These are phyloP conservation scores for Xylaria longipes DNA, from an alignment of 495 filamentous ascomycete genomes.

Conservation along the genomic window DNA sequence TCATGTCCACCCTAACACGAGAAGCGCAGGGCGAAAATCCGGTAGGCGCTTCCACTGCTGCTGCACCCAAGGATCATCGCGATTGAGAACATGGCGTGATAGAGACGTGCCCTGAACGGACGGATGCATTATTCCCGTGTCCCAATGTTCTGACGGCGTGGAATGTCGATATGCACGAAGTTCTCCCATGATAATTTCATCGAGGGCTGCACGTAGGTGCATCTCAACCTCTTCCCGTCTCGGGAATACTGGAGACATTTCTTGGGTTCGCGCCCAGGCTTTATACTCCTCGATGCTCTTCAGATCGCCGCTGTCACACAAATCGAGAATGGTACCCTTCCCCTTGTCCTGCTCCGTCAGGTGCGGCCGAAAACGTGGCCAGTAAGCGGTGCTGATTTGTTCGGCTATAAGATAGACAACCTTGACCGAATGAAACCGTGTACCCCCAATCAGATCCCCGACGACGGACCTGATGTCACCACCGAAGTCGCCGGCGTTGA, in stretches of 20 bases:
- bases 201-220: slow-evolving; percentile 31
- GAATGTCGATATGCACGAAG: slow-evolving; percentile 19
- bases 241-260: slow-evolving; percentile 40
- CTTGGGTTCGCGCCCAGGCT: slow-evolving; percentile 38
- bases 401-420: slow-evolving; percentile 38
- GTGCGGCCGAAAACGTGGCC: slow-evolving; percentile 37
- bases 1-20: slow-evolving; percentile 31
- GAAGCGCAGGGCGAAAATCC: slow-evolving; percentile 37
- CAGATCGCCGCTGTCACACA: slow-evolving; percentile 34
- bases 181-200: slow-evolving; percentile 34
- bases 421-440: slow-evolving; percentile 35
- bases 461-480: slow-evolving; percentile 34
- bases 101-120: slow-evolving; percentile 13
- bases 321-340: slow-evolving; percentile 39
- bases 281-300: slow-evolving; percentile 38
- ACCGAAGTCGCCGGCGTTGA: slow-evolving; percentile 35
- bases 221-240: slow-evolving; percentile 38
- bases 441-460: slow-evolving; percentile 33
- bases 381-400: slow-evolving; percentile 40
- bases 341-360: slow-evolving; percentile 39
- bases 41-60: slow-evolving; percentile 36
- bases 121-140: neutral
- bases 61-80: slow-evolving; percentile 38
- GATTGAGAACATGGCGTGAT: slow-evolving; percentile 19
- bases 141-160: slow-evolving; percentile 23